Percentiles rank a stretch among this genome's conserved stretches.
These are phyloP conservation scores for Boletus rubescentipes DNA, from an alignment of 768 basidiomycete species.

Conservation along the genomic window DNA sequence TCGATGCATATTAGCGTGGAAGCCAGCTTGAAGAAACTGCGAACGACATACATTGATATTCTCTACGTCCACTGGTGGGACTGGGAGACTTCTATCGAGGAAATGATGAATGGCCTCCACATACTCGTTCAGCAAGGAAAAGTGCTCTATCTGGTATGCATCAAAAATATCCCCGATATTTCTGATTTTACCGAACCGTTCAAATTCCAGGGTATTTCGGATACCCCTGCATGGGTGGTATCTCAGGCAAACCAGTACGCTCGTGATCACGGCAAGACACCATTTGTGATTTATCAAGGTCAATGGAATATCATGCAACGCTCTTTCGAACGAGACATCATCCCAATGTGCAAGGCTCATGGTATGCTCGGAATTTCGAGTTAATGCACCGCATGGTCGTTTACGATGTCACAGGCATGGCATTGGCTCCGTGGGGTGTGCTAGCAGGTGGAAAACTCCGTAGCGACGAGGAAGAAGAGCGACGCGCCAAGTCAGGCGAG, in stretches of 20 bases:
- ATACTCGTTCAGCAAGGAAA: constrained; percentile 38
- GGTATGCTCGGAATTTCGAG: too few species aligned
- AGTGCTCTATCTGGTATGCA: constrained; percentile 35
- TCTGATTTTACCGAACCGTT: neutral
- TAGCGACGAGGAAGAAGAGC: too few species aligned
- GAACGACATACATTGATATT: too few species aligned
- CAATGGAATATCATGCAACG: constrained; percentile 33
- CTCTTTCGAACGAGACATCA: constrained; percentile 45
- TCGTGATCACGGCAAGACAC: constrained; percentile 39
- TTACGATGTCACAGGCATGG: too few species aligned
- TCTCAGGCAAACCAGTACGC: constrained; percentile 44
- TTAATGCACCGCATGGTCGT: too few species aligned
- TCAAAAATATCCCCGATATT: too few species aligned
- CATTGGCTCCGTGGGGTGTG: too few species aligned
- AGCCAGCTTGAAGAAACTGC: too few species aligned
- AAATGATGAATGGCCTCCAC: constrained; percentile 41
- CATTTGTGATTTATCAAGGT: constrained; percentile 48
- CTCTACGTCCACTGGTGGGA: too few species aligned
- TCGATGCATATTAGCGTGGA: too few species aligned
- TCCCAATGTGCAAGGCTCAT: constrained; percentile 37
- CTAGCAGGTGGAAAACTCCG: too few species aligned
- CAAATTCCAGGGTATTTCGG: constrained; percentile 25
- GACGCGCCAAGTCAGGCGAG: too few species aligned
- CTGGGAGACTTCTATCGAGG: constrained; percentile 39
- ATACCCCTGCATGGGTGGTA: constrained; percentile 42